Percentiles rank a stretch among this genome's conserved stretches.
These are phyloP conservation scores for Helenozyma baotianmanensis DNA, from an alignment of 805 yeast genomes.

Conservation along the genomic window DNA sequence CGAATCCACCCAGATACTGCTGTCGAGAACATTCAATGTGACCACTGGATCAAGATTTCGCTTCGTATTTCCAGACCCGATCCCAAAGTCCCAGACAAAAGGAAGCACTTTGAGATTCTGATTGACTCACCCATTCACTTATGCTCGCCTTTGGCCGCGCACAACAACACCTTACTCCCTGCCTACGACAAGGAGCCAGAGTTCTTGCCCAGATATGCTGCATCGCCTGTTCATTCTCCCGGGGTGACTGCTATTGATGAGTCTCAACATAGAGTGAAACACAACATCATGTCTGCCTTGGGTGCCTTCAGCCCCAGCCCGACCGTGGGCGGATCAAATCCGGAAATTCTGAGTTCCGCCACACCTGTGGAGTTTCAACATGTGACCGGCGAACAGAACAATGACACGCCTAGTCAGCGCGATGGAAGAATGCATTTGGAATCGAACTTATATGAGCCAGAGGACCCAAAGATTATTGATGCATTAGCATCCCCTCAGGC, in stretches of 20 bases:
- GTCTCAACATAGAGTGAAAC: slow-evolving; percentile 4
- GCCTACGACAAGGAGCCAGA: slow-evolving; percentile 46
- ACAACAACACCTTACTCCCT: slow-evolving; percentile 73
- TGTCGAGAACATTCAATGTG: slow-evolving; percentile 72
- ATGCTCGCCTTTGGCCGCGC: slow-evolving; percentile 71
- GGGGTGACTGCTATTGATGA: slow-evolving; percentile 46
- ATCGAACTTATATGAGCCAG: slow-evolving; percentile 53
- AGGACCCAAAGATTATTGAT: slow-evolving; percentile 25
- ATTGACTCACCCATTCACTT: slow-evolving; percentile 93
- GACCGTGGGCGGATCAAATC: background rate
- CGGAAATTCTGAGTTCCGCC: slow-evolving; percentile 1
- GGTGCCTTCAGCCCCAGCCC: background rate
- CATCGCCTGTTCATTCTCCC: slow-evolving; percentile 53
- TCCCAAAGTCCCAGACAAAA: slow-evolving; percentile 47
- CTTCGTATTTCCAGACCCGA: slow-evolving; percentile 70
- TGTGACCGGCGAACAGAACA: slow-evolving; percentile 19
- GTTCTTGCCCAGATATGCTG: slow-evolving; percentile 22
- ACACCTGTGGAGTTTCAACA: slow-evolving; percentile 23
- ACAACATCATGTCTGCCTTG: slow-evolving; percentile 3
- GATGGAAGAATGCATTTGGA: slow-evolving; percentile 39
- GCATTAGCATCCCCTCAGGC: slow-evolving; percentile 16
- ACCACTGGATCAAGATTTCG: slow-evolving; percentile 94
- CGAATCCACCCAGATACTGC: slow-evolving; percentile 81
- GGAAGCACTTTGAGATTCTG: slow-evolving; percentile 90
- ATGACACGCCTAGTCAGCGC: slow-evolving; percentile 32